Evolutionary conservation across 768 basidiomycete genomes (phyloP).

Genomic region (Rhodotorula babjevae): DNA sequence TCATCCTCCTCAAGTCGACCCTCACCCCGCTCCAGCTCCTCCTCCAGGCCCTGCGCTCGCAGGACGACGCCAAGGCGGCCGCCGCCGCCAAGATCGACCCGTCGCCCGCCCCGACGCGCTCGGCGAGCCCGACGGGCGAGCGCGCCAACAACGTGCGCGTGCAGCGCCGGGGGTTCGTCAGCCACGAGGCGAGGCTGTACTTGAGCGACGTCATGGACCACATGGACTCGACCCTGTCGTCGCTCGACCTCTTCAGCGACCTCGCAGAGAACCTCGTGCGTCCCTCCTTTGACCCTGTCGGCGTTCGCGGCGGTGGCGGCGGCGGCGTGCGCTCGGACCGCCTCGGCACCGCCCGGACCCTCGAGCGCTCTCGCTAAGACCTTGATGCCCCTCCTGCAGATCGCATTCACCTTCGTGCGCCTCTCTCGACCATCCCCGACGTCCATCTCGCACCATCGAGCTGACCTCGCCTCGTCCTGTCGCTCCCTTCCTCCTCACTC

Average conservation of each 20-base stretch:
- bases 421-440: too few relatives aligned
- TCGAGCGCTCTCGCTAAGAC: too few relatives aligned
- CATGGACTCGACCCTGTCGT: constrained; percentile 62
- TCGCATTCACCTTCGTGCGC: constrained; percentile 16
- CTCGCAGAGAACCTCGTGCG: constrained; percentile 49
- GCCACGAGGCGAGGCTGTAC: constrained; percentile 24
- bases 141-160: constrained; percentile 44
- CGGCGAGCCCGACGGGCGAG: constrained; percentile 45
- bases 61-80: constrained; percentile 64
- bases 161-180: constrained; percentile 47
- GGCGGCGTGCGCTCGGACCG: too few relatives aligned
- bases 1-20: constrained; percentile 68
- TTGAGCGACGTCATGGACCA: constrained; percentile 63
- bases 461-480: too few relatives aligned
- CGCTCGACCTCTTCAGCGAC: constrained; percentile 67
- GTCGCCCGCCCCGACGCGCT: constrained; percentile 11
- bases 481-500: too few relatives aligned
- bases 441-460: too few relatives aligned
- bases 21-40: constrained; percentile 67
- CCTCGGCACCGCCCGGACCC: too few relatives aligned
- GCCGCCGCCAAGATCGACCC: constrained; percentile 55
- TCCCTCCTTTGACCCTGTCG: too few relatives aligned
- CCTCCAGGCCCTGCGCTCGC: constrained; percentile 63
- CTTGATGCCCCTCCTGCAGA: background rate
- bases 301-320: too few relatives aligned